Conservation (phyloP, 2,329 filamentous ascomycete genomes). For the Beauveria medogensis region DNA sequence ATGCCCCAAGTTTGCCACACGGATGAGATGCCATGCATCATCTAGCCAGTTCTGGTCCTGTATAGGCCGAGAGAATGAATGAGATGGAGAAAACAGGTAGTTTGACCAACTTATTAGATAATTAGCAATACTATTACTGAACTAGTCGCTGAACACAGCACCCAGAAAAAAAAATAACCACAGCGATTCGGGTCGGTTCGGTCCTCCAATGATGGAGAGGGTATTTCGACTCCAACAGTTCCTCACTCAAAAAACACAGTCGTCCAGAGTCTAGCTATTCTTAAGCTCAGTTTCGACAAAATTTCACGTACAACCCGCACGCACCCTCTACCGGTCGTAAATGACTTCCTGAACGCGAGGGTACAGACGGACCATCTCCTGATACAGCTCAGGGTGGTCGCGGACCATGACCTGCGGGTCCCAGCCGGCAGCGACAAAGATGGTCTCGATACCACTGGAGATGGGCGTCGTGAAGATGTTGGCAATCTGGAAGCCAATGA, state of each 20-base stretch:
- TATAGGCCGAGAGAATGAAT: neutral
- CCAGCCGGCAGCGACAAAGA: conserved; percentile 73
- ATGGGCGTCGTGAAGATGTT: conserved; percentile 86
- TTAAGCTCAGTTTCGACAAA: neutral
- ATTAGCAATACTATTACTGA: neutral
- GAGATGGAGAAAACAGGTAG: neutral
- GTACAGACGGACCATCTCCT: conserved; percentile 71
- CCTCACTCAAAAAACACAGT: neutral
- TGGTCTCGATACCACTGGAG: conserved; percentile 80
- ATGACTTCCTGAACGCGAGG: conserved; percentile 76
- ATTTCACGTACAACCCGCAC: neutral
- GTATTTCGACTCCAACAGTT: neutral
- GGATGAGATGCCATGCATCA: neutral
- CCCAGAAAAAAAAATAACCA: neutral
- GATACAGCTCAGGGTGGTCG: conserved; percentile 76
- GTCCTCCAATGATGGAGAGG: neutral
- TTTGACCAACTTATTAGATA: neutral
- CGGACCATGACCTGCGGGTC: conserved; percentile 66
- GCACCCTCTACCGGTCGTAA: conserved; percentile 20
- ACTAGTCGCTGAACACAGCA: neutral
- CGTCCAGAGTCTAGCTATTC: neutral
- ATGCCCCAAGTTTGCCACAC: neutral
- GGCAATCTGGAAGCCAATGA: conserved; percentile 84
- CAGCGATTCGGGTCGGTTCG: neutral
- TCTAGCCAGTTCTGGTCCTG: neutral